These are phyloP conservation scores for Nidularia sp. DNA, from an alignment of 768 basidiomycete genomes.

Conservation along the genomic window DNA sequence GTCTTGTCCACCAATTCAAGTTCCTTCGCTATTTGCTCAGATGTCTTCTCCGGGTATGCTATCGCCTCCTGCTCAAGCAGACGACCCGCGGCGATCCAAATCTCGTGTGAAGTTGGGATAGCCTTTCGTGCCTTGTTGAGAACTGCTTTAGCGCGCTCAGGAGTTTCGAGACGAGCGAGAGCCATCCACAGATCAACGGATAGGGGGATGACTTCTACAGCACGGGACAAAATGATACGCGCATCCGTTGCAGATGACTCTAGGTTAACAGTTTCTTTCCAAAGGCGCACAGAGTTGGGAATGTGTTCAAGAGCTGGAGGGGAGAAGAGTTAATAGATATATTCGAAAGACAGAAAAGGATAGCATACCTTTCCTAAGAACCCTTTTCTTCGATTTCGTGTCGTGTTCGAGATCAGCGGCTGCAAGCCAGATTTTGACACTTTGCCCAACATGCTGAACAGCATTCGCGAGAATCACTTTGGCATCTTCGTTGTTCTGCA, in stretches of 20 bases:
- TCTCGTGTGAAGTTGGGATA: conserved; percentile 94
- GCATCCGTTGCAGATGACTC: conserved; percentile 88
- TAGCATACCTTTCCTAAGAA: conserved; percentile 79
- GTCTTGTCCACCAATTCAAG: conserved; percentile 80
- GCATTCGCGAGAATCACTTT: conserved; percentile 93
- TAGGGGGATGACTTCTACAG: conserved; percentile 94
- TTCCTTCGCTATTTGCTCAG: conserved; percentile 55
- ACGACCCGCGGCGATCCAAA: conserved; percentile 97
- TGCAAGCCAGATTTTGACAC: conserved; percentile 94
- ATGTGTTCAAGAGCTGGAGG: conserved; percentile 87
- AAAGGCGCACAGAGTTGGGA: conserved; percentile 92
- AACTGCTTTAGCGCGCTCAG: conserved; percentile 86
- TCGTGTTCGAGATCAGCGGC: conserved; percentile 90
- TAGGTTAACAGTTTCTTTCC: conserved; percentile 98
- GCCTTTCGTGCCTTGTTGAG: conserved; percentile 94
- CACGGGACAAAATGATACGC: conserved; percentile 85
- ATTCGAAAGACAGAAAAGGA: background rate
- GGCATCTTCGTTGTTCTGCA: conserved; percentile 84
- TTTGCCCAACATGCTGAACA: conserved; percentile 90
- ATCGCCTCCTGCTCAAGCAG: conserved; percentile 82
- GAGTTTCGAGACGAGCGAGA: conserved; percentile 93
- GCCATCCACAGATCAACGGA: conserved; percentile 98
- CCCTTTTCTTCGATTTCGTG: conserved; percentile 81
- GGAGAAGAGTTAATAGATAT: background rate
- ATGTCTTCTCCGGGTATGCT: conserved; percentile 31